phyloP scores from a whole-genome alignment of 83 land plant genomes.

The Thuja plicata region DNA sequence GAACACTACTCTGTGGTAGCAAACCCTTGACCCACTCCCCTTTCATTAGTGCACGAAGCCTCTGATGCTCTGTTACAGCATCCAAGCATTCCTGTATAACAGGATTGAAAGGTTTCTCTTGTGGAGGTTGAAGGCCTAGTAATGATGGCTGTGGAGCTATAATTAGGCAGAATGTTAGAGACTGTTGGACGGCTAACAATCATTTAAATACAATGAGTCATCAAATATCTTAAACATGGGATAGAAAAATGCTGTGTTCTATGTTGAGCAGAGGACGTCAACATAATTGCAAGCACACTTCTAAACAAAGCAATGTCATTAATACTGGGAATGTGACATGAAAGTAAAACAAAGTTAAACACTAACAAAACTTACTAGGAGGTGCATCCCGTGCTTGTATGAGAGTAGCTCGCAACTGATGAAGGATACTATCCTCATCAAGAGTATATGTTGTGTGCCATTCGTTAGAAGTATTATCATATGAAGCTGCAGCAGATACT shows the following conservation, averaged over 20 bases:
- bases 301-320: not conserved
- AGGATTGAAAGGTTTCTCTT: conserved; percentile 59
- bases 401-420: conserved; percentile 82
- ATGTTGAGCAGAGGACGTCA: not conserved
- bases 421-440: conserved; percentile 92
- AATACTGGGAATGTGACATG: not conserved
- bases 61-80: conserved; percentile 97
- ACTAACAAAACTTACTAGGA: conserved; percentile 44
- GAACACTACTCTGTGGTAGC: conserved; percentile 87
- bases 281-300: not conserved
- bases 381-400: conserved; percentile 78
- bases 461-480: conserved; percentile 57
- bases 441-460: conserved; percentile 76
- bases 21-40: conserved; percentile 94
- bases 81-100: conserved; percentile 84
- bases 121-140: conserved; percentile 46
- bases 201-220: not conserved
- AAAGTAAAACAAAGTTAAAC: not conserved
- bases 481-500: conserved; percentile 27
- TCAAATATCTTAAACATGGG: not conserved
- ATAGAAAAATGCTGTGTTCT: not conserved
- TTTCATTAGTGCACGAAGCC: conserved; percentile 89
- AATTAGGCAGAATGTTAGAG: not conserved
- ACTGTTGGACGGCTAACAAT: not conserved
- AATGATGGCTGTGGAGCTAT: conserved; percentile 64